Percentiles rank a stretch among this genome's conserved stretches.
Evolutionary conservation across 1,284 basidiomycete genomes (phyloP).

Genomic region (Apiotrichum gamsii): DNA sequence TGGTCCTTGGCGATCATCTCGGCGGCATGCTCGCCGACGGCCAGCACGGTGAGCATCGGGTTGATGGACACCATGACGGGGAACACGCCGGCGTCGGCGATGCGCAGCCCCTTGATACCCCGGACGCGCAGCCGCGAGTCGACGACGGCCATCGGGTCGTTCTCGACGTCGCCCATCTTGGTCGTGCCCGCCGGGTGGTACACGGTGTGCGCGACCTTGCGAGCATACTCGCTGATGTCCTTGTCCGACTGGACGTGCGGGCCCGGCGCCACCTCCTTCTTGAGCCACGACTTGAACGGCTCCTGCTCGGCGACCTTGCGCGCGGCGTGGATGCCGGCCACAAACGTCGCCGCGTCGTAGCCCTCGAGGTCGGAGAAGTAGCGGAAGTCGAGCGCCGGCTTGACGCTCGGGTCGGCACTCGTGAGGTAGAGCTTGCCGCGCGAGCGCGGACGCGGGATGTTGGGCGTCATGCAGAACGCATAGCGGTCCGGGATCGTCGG

Average conservation of each 20-base stretch:
- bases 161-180: slow-evolving; percentile 6
- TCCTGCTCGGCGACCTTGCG: slow-evolving; percentile 13
- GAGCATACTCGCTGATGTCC: slow-evolving; percentile 18
- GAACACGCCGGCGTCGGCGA: slow-evolving; percentile 20
- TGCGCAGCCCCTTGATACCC: slow-evolving; percentile 15
- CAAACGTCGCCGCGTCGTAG: slow-evolving; percentile 16
- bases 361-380: slow-evolving; percentile 20
- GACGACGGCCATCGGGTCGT: slow-evolving; percentile 11
- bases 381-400: slow-evolving; percentile 20
- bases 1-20: slow-evolving; percentile 12
- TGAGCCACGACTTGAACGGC: slow-evolving; percentile 19
- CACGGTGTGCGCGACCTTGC: slow-evolving; percentile 18
- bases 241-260: slow-evolving; percentile 9
- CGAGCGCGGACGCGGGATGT: slow-evolving; percentile 16
- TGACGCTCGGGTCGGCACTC: slow-evolving; percentile 8
- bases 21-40: slow-evolving; percentile 14
- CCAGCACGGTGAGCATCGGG: slow-evolving; percentile 19
- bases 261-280: slow-evolving; percentile 14
- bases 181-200: slow-evolving; percentile 20
- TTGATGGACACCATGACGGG: slow-evolving; percentile 18
- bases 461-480: slow-evolving; percentile 22
- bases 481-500: slow-evolving; percentile 11
- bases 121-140: slow-evolving; percentile 13
- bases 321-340: slow-evolving; percentile 17
- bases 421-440: slow-evolving; percentile 13